Evolutionary conservation across 1,284 basidiomycete genomes (phyloP).

Genomic region (Pulveroboletus sp.): DNA sequence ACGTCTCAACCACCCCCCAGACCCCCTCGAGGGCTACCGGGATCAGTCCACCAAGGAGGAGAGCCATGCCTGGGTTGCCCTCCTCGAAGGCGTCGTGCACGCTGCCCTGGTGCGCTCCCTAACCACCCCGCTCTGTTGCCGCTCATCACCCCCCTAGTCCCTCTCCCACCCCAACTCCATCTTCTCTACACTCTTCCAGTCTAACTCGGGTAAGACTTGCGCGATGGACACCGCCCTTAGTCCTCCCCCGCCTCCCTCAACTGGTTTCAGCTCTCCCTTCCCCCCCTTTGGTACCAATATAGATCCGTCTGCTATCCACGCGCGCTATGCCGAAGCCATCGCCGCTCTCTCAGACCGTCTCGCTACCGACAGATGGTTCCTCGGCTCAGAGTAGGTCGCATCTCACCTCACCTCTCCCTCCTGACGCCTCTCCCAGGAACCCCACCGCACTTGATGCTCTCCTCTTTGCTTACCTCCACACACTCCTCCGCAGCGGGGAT

Average conservation of each 20-base stretch:
- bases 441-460: constrained; percentile 78
- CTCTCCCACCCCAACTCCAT: constrained; percentile 44
- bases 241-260: constrained; percentile 65
- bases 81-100: constrained; percentile 72
- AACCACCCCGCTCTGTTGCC: background rate
- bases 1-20: constrained; percentile 39
- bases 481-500: constrained; percentile 51
- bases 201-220: constrained; percentile 28
- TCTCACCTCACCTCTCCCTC: background rate
- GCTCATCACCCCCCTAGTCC: constrained; percentile 34
- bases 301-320: constrained; percentile 44
- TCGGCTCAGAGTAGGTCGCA: constrained; percentile 62
- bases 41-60: constrained; percentile 59
- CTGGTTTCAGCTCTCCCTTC: constrained; percentile 59
- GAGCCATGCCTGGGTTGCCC: constrained; percentile 72
- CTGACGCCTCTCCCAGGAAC: constrained; percentile 32
- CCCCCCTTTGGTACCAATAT: constrained; percentile 58
- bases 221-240: constrained; percentile 45
- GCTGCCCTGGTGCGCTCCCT: constrained; percentile 59
- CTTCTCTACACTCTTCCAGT: constrained; percentile 37
- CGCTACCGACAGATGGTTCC: constrained; percentile 72
- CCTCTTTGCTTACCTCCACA: constrained; percentile 73
- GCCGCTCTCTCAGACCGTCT: constrained; percentile 67
- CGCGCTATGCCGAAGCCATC: constrained; percentile 68
- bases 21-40: constrained; percentile 61